A percentile compares a stretch with the other conserved stretches of the same genome.
These are phyloP conservation scores for Cryptococcus sp. DNA, from an alignment of 1,284 basidiomycete genomes.

Conservation along the genomic window DNA sequence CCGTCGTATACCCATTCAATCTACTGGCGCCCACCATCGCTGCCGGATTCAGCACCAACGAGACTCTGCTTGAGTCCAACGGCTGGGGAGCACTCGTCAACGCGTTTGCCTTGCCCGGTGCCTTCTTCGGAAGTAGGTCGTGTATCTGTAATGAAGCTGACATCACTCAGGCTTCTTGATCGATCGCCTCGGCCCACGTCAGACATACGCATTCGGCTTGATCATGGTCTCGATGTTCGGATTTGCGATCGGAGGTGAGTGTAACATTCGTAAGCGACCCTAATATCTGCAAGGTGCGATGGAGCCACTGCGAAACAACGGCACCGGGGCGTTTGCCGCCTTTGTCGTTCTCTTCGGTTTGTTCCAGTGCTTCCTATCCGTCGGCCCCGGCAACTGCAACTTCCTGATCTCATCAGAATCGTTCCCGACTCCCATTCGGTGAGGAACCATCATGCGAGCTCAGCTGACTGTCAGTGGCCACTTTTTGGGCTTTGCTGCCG, in stretches of 20 bases:
- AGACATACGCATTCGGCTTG: constrained; percentile 46
- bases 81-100: constrained; percentile 40
- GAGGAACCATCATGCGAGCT: constrained; percentile 1
- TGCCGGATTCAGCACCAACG: constrained; percentile 58
- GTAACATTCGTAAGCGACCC: not conserved
- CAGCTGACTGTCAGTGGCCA: constrained; percentile 56
- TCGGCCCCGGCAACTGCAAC: constrained; percentile 22
- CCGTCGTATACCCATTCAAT: constrained; percentile 61
- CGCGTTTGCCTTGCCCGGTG: constrained; percentile 59
- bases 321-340: constrained; percentile 20
- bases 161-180: constrained; percentile 62
- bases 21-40: constrained; percentile 67
- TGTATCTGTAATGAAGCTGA: not conserved
- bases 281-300: constrained; percentile 10
- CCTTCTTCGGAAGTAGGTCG: constrained; percentile 61
- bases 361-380: constrained; percentile 16
- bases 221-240: constrained; percentile 12
- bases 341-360: constrained; percentile 20
- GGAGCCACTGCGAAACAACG: constrained; percentile 15
- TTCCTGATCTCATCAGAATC: constrained; percentile 15
- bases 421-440: constrained; percentile 16
- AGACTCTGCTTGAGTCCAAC: constrained; percentile 47
- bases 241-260: constrained; percentile 17
- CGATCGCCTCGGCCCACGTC: constrained; percentile 67
- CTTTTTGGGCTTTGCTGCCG: constrained; percentile 65